Evolutionary conservation across 1,139 yeast genomes (phyloP).

Genomic region (Geotrichum restrictum): DNA sequence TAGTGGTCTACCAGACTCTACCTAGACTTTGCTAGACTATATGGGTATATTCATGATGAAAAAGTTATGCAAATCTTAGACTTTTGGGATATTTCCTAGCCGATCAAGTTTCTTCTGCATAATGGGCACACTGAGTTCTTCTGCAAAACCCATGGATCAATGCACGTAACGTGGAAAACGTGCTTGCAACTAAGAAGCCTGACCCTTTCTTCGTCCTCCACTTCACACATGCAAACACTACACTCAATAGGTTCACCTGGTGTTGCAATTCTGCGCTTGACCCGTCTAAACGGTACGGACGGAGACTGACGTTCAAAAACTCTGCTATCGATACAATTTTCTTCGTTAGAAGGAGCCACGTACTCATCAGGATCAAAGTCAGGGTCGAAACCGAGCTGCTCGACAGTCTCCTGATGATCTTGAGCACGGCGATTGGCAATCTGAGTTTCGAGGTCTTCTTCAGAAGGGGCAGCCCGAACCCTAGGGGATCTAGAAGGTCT

Average conservation of each 20-base stretch:
- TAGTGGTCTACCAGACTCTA: too few relatives aligned
- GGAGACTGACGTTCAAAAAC: slow-evolving; percentile 3
- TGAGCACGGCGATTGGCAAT: slow-evolving; percentile 1
- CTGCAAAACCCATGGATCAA: slow-evolving; percentile 76
- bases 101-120: slow-evolving; percentile 41
- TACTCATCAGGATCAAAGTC: slow-evolving; percentile 9
- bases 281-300: not conserved
- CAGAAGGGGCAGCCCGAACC: not conserved
- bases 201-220: slow-evolving; percentile 60
- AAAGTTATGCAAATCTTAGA: too few relatives aligned
- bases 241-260: slow-evolving; percentile 1
- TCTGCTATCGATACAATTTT: not conserved
- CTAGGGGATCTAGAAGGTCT: too few relatives aligned
- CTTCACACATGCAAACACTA: slow-evolving; percentile 59
- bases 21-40: too few relatives aligned
- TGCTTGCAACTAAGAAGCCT: slow-evolving; percentile 78
- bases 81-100: not conserved
- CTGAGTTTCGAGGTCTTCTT: not conserved
- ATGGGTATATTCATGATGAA: too few relatives aligned
- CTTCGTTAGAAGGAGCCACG: not conserved
- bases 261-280: not conserved
- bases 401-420: not conserved
- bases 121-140: slow-evolving; percentile 80
- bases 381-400: slow-evolving; percentile 6
- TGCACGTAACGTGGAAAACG: slow-evolving; percentile 72